Conservation (phyloP, 2,329 filamentous ascomycete species). For the Botryotinia globosa region DNA sequence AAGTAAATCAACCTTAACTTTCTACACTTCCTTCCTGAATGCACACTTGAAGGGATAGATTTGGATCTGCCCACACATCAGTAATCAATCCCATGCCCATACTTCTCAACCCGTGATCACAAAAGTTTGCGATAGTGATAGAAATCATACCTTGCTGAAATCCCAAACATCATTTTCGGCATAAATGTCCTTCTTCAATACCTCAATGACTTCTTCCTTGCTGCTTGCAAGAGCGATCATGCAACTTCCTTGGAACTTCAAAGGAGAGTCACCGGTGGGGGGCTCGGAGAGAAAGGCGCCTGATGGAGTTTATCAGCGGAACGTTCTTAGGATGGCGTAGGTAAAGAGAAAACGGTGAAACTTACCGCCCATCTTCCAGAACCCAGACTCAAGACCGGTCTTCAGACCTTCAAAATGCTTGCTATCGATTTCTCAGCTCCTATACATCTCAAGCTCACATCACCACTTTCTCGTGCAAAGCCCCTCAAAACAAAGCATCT, state of each 20-base stretch:
- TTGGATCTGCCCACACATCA: slow-evolving; percentile 40
- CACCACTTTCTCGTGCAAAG: not conserved
- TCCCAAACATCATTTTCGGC: slow-evolving; percentile 75
- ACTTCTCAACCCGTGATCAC: not conserved
- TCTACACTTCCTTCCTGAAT: slow-evolving; percentile 37
- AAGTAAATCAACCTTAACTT: not conserved
- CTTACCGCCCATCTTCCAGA: slow-evolving; percentile 56
- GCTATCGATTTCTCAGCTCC: slow-evolving; percentile 19
- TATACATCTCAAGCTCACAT: not conserved
- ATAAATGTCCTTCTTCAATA: slow-evolving; percentile 72
- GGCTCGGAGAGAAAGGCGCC: slow-evolving; percentile 67
- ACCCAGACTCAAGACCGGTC: slow-evolving; percentile 50
- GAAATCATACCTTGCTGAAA: slow-evolving; percentile 56
- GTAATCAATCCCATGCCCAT: not conserved
- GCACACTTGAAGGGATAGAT: slow-evolving; percentile 51
- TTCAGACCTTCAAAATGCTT: slow-evolving; percentile 46
- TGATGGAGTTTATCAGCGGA: slow-evolving; percentile 32
- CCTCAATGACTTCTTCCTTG: slow-evolving; percentile 65
- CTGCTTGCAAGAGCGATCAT: slow-evolving; percentile 62
- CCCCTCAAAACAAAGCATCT: not conserved
- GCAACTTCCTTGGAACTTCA: slow-evolving; percentile 60
- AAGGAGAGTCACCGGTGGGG: slow-evolving; percentile 57
- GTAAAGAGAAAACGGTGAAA: not conserved
- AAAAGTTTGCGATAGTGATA: not conserved
- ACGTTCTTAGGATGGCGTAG: not conserved